Conservation (phyloP, 1,284 basidiomycete species). For the Vanrija humicola region DNA sequence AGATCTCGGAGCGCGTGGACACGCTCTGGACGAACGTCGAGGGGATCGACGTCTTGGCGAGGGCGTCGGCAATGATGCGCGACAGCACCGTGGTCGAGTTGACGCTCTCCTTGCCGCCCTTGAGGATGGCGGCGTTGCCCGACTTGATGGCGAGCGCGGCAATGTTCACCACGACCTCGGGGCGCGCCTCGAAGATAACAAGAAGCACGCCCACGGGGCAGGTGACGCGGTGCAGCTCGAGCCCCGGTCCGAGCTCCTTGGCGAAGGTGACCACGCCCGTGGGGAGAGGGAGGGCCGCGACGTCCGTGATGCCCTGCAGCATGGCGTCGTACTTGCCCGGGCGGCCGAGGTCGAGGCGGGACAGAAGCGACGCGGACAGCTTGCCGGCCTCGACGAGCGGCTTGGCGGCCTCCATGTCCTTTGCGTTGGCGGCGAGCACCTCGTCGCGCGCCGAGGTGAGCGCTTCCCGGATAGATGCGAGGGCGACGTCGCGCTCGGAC, state of each 20-base stretch:
- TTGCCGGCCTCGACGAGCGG: conserved; percentile 72
- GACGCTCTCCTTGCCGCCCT: conserved; percentile 92
- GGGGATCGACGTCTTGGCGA: conserved; percentile 69
- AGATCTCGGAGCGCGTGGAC: conserved; percentile 87
- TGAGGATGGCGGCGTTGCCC: conserved; percentile 93
- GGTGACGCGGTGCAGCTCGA: conserved; percentile 89
- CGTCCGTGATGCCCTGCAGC: conserved; percentile 84
- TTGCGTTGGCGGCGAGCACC: conserved; percentile 72
- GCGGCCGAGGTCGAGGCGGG: conserved; percentile 77
- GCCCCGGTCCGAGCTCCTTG: conserved; percentile 72
- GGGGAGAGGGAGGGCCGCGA: conserved; percentile 79
- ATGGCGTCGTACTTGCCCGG: conserved; percentile 92
- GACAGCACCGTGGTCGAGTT: conserved; percentile 72
- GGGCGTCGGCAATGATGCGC: conserved; percentile 71
- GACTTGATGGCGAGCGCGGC: conserved; percentile 94
- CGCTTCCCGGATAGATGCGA: conserved; percentile 64
- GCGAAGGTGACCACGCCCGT: conserved; percentile 85
- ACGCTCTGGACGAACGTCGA: conserved; percentile 83
- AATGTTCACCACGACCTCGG: conserved; percentile 98
- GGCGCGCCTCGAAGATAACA: conserved; percentile 96
- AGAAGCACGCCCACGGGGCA: conserved; percentile 96
- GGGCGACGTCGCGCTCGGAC: conserved; percentile 64
- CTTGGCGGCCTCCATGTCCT: conserved; percentile 75
- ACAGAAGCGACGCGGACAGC: conserved; percentile 75
- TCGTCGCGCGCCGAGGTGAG: conserved; percentile 62